Evolutionary conservation across 2,329 filamentous ascomycete species (phyloP), one percentile per base, ranked within the genome.

Genomic region (Beauveria varroae): DNA sequence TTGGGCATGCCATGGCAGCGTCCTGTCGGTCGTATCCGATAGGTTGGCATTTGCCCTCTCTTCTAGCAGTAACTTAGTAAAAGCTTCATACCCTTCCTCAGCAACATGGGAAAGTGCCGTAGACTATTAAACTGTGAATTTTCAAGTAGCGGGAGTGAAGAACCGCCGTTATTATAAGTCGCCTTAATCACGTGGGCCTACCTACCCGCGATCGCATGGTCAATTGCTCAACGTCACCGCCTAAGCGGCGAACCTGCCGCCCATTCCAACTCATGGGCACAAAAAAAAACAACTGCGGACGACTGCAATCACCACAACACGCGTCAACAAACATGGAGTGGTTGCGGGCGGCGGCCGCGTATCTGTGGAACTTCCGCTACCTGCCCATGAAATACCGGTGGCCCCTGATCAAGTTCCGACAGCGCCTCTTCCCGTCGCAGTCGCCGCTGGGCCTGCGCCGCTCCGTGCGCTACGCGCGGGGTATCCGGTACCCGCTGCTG

Each of bases 301-400:
- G 26, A 28, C 26, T 28, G 9, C 22, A 10, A 47, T 24, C 12
- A 16, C 44, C n/a, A 41, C 20, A 24, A 47, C 3, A 47, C 44
- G 10, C 44, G 20, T 47, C 49, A 34, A 20, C 12, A 20, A 50
- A 50, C 7, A 57, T 57, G 55, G 43, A 57, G 20, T 28, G 55
- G 28, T 28, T 57, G 10, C n/a, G 20, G 30, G 20, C 28, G 20
- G 10, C 40, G 43, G 55, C 16, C 20, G 30, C 43, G 47, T 64
- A 65, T n/a, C 51, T 65, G 5, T 65, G 61, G 64, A 65, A 65
- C 46, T 65, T 65, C n/a, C 64, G 64, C 43, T 65, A 65, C 53
- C 62, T 65, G 14, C 60, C 64, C 18, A 46, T 65, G 40, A 54
- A 63, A 24, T 63, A 63, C 49, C 56, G 63, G 24, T 64, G 63